Conservation (phyloP, 2,329 filamentous ascomycete species). For the Neopestalotiopsis rosae region DNA sequence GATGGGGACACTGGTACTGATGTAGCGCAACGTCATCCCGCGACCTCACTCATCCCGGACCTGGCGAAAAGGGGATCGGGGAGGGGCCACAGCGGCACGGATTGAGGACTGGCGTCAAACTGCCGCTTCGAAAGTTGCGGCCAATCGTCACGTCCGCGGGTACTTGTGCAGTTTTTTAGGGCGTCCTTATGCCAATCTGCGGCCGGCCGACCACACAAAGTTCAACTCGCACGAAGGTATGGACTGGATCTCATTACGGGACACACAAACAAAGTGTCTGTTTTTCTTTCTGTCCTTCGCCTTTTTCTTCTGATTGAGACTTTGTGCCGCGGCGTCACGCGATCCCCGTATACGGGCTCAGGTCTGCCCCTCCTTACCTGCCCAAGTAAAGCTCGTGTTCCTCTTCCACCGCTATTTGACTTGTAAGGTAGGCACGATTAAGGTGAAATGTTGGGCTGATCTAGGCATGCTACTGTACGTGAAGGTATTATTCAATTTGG, state of each 20-base stretch:
- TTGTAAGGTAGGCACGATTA: background rate
- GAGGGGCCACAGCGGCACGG: slow-evolving; percentile 15
- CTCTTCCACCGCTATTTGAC: background rate
- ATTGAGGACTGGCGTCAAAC: slow-evolving; percentile 11
- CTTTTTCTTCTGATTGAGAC: background rate
- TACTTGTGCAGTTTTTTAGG: background rate
- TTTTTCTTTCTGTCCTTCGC: background rate
- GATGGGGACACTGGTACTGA: slow-evolving; percentile 11
- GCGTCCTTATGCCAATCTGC: background rate
- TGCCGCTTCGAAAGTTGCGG: slow-evolving; percentile 1
- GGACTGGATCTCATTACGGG: background rate
- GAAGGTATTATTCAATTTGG: too few relatives aligned
- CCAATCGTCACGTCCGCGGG: background rate
- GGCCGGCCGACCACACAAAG: background rate
- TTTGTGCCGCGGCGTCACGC: background rate
- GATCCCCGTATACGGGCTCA: slow-evolving; percentile 1
- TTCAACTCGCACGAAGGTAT: background rate
- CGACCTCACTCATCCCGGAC: slow-evolving; percentile 12
- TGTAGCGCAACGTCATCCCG: slow-evolving; percentile 21
- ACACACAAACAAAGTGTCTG: background rate
- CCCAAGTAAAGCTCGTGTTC: background rate
- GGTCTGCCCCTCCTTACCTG: background rate
- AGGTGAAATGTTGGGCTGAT: background rate
- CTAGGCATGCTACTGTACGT: background rate
- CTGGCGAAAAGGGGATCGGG: slow-evolving; percentile 13